Percentiles rank a stretch among this genome's conserved stretches.
These are phyloP conservation scores for Fraxinus dipetala DNA, from an alignment of 305 asterid genomes.

Conservation along the genomic window DNA sequence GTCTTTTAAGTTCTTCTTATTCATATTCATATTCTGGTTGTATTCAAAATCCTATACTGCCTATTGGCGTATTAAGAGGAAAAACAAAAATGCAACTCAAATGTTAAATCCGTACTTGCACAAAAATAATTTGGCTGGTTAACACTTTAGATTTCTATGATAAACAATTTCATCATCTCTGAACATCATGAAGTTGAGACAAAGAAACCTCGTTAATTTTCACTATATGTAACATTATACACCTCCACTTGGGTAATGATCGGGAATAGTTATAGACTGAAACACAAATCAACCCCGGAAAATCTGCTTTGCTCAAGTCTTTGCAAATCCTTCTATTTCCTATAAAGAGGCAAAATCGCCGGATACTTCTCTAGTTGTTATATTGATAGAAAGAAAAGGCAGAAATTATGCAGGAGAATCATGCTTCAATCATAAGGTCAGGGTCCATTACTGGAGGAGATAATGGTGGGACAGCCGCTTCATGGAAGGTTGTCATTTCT, in stretches of 20 bases:
- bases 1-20: background rate
- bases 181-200: conserved; percentile 26
- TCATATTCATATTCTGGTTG: background rate
- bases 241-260: conserved; percentile 94
- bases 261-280: conserved; percentile 55
- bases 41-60: background rate
- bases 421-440: conserved; percentile 44
- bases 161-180: conserved; percentile 14
- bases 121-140: background rate
- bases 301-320: conserved; percentile 47
- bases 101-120: background rate
- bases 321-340: conserved; percentile 30
- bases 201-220: conserved; percentile 21
- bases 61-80: background rate
- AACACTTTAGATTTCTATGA: background rate
- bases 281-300: conserved; percentile 26
- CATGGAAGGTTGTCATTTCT: conserved; percentile 34
- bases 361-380: conserved; percentile 18
- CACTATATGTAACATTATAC: conserved; percentile 43
- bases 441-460: conserved; percentile 67
- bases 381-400: conserved; percentile 46
- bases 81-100: background rate
- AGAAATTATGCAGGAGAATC: conserved; percentile 50
- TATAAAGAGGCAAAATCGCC: background rate
- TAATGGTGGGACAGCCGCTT: conserved; percentile 72